Evolutionary conservation across 495 filamentous ascomycete species (phyloP), one percentile per base, ranked within the genome.

Genomic region (Neurospora intermedia): DNA sequence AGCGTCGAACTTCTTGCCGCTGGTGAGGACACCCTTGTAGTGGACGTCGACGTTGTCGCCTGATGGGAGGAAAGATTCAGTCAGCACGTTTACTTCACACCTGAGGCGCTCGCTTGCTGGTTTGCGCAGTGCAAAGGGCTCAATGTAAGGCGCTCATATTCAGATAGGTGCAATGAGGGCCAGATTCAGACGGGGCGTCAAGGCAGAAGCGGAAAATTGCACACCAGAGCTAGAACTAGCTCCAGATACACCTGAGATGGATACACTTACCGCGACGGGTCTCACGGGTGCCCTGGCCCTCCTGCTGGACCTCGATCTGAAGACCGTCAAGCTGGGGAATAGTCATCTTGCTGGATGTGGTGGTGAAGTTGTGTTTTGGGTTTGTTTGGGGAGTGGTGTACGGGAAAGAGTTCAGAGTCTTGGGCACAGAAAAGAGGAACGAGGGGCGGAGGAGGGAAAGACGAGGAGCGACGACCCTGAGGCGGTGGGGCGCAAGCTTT

Each of bases 1-100:
- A 15, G 74, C n/a, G 42, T 81, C 80, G 74, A 81, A 81, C 78
- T 78, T 70, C 5, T 62, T 83, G 71, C 83, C 83, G 62, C 73
- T 71, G 42, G 71, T 73, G 42, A 81, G 77, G 20, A 78, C 79
- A 48, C 80, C 80, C 16, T 9, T 74, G 78, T 81, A 81, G 77
- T 81, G 80, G 6, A 81, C 80, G 10, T 75, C 40, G 23, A 81
- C 76, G 45, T 59, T 76, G 69, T 81, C 79, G 27, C 78, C 80
- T 81, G 18, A 18, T 3, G 54, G 54, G 27, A 66, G 27, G 27
- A 66, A 15, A 66, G 6, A 35, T 31, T 66, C 4, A 66, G 27
- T 66, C 54, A 66, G 54, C 54, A 66, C 23, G 18, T 62, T 41
- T 48, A 27, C n/a, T 40, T 11, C 5, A 35, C 43, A 38, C 27